Conservation (phyloP, 495 filamentous ascomycete genomes). For the Talaromyces liani region DNA sequence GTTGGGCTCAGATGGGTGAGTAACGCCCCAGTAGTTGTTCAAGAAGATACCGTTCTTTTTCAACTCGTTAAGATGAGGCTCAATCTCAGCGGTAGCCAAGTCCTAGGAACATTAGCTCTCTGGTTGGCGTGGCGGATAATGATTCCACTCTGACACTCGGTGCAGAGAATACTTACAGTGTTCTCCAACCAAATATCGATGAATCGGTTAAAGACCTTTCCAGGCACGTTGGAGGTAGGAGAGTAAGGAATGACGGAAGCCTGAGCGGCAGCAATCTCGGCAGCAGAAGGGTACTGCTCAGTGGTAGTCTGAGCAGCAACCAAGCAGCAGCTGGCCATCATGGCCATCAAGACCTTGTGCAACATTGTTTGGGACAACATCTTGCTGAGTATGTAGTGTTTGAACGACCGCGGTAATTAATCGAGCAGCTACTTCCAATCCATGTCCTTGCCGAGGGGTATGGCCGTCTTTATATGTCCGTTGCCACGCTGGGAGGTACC, state of each 20-base stretch:
- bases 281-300: constrained; percentile 5
- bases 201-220: constrained; percentile 60
- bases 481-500: not conserved
- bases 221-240: constrained; percentile 52
- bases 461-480: not conserved
- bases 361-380: constrained; percentile 1
- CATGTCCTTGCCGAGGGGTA: not conserved
- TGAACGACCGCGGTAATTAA: not conserved
- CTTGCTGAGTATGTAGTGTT: not conserved
- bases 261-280: constrained; percentile 5
- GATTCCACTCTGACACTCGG: constrained; percentile 7
- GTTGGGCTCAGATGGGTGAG: constrained; percentile 69
- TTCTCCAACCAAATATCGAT: constrained; percentile 70
- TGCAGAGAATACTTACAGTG: constrained; percentile 38
- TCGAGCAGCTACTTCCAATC: not conserved
- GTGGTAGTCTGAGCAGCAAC: constrained; percentile 4
- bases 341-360: not conserved
- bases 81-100: constrained; percentile 40
- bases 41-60: constrained; percentile 56
- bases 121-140: not conserved
- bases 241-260: constrained; percentile 25
- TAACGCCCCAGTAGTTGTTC: constrained; percentile 55
- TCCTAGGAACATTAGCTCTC: constrained; percentile 33
- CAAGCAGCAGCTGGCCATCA: not conserved
- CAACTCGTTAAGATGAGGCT: constrained; percentile 47